These are phyloP conservation scores for Wickerhamiella siamensis DNA, from an alignment of 805 yeast genomes.

Conservation along the genomic window DNA sequence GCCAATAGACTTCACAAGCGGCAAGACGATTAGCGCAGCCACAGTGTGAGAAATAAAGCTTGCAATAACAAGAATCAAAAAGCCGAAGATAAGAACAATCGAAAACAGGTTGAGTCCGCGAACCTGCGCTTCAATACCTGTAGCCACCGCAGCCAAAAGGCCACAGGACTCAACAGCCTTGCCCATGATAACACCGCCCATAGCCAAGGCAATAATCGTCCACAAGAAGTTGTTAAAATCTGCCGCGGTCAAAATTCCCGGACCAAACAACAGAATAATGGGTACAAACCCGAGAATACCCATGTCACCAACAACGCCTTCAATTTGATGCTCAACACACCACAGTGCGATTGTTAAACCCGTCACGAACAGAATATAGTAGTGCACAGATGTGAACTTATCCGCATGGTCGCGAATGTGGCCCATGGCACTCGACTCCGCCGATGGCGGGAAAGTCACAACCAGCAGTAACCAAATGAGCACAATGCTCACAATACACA, in stretches of 20 bases:
- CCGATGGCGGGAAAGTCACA: slow-evolving; percentile 39
- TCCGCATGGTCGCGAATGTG: slow-evolving; percentile 47
- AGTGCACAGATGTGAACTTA: slow-evolving; percentile 55
- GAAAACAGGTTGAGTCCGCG: slow-evolving; percentile 55
- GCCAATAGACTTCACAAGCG: slow-evolving; percentile 86
- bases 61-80: slow-evolving; percentile 68
- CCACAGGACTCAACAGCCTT: slow-evolving; percentile 92
- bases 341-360: slow-evolving; percentile 64
- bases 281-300: slow-evolving; percentile 92
- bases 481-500: slow-evolving; percentile 46
- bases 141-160: slow-evolving; percentile 62
- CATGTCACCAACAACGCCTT: slow-evolving; percentile 77
- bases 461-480: slow-evolving; percentile 61
- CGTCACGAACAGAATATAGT: slow-evolving; percentile 58
- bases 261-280: slow-evolving; percentile 78
- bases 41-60: slow-evolving; percentile 96
- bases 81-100: slow-evolving; percentile 65
- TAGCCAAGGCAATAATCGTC: slow-evolving; percentile 89
- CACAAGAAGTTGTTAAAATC: slow-evolving; percentile 93
- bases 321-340: slow-evolving; percentile 73
- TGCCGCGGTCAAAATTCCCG: slow-evolving; percentile 73
- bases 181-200: slow-evolving; percentile 96
- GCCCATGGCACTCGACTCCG: slow-evolving; percentile 37
- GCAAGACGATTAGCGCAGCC: slow-evolving; percentile 86
- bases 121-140: slow-evolving; percentile 49